Evolutionary conservation across 768 basidiomycete species (phyloP), one percentile per base, ranked within the genome.

Genomic region (Hemileccinum impolitum): DNA sequence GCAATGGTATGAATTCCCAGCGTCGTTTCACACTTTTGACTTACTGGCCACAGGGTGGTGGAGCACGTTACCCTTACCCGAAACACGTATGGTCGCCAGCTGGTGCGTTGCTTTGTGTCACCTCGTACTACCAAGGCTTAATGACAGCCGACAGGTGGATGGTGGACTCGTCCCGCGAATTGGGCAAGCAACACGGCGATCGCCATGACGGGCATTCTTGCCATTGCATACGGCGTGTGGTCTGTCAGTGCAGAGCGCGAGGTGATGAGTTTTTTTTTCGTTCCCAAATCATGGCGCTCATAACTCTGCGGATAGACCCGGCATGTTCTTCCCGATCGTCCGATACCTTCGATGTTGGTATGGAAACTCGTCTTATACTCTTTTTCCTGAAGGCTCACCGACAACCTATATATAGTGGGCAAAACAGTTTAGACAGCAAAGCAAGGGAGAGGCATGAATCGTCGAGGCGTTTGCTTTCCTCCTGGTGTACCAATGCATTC

Each of bases 11-110:
- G 39, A 28, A 31, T 17, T 10, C 9, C 3, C 6, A n/a, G 5
- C n/a, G 5, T 18, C 26, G 12, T 4, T 18, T 25, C 21, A 5
- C 12, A 3, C 11, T 35, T 17, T 1, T 14, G 1, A 17, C 43
- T 59, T 21, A 60, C 31, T 8, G 9, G 10, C 2, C n/a, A 17
- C 48, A 90, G 89, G 89, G 89, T 39, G 89, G 88, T 70, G 88
- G 87, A 54, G 80, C 72, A 47, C 84, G 90, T 72, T 96, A 90
- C 77, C 91, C 93, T 9, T 96, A 86, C 68, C 94, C 92, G 28
- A 94, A 94, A 75, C 80, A 88, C 63, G 94, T 96, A 47, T 97
- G 92, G 91, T 87, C 92, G 19, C 94, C 94, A 63, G 78, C 93
- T 56, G 91, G 91, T 90, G 45, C 53, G 69, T 71, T 17, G 18